A percentile compares a stretch with the other conserved stretches of the same genome.
These are phyloP conservation scores for Calocybe indica DNA, from an alignment of 768 basidiomycete species.

Conservation along the genomic window DNA sequence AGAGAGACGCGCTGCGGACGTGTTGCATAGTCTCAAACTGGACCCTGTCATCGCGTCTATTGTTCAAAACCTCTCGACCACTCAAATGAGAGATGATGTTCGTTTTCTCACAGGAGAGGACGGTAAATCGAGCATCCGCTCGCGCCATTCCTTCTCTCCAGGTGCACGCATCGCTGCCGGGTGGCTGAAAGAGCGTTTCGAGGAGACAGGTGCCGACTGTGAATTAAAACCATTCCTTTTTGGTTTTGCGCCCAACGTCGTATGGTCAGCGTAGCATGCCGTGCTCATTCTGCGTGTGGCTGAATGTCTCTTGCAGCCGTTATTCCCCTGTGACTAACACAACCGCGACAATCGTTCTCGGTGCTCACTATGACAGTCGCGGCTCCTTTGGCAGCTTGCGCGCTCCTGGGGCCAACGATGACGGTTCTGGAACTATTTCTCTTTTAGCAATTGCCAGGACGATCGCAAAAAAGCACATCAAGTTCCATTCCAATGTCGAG, in stretches of 20 bases:
- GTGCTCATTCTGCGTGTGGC: background rate
- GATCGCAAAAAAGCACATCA: constrained; percentile 59
- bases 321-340: constrained; percentile 52
- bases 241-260: constrained; percentile 83
- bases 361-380: constrained; percentile 88
- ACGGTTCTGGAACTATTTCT: constrained; percentile 56
- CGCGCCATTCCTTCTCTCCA: constrained; percentile 75
- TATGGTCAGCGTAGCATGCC: constrained; percentile 52
- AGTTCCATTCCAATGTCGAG: constrained; percentile 73
- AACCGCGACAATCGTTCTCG: constrained; percentile 64
- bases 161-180: constrained; percentile 61
- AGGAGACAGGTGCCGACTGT: constrained; percentile 72
- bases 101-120: constrained; percentile 85
- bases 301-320: constrained; percentile 32
- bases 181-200: constrained; percentile 72
- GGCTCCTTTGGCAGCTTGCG: constrained; percentile 78
- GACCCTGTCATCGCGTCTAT: constrained; percentile 62
- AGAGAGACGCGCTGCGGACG: constrained; percentile 45
- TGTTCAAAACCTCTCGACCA: constrained; percentile 61
- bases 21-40: constrained; percentile 59
- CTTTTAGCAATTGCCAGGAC: constrained; percentile 77
- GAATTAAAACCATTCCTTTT: constrained; percentile 55
- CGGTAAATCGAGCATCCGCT: constrained; percentile 60
- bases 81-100: constrained; percentile 64
- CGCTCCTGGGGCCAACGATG: constrained; percentile 51